A percentile compares a stretch with the other conserved stretches of the same genome.
These are phyloP conservation scores for Russula sp. DNA, from an alignment of 768 basidiomycete genomes.

Conservation along the genomic window DNA sequence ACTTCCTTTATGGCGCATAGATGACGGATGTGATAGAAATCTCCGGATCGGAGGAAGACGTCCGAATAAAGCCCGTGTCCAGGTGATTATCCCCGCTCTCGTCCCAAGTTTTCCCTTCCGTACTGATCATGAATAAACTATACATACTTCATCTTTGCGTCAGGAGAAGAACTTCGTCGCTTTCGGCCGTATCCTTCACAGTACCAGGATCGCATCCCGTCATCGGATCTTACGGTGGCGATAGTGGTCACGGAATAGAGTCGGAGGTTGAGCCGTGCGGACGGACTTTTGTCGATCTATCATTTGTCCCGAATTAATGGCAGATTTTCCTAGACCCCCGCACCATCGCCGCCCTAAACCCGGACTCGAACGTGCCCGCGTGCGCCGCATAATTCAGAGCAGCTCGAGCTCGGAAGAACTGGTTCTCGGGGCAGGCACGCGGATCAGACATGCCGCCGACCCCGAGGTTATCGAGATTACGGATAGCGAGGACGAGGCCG, in stretches of 20 bases:
- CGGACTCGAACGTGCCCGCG: constrained; percentile 5
- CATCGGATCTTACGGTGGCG: neutral
- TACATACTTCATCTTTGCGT: neutral
- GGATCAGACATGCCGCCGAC: neutral
- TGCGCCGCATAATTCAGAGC: constrained; percentile 14
- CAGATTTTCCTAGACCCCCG: neutral
- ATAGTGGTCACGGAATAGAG: neutral
- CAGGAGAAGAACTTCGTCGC: constrained; percentile 11
- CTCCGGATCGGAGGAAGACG: constrained; percentile 9
- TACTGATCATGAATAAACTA: neutral
- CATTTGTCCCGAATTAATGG: neutral
- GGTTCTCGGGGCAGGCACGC: neutral
- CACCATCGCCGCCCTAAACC: neutral
- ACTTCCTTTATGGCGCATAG: neutral
- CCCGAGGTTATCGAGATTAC: constrained; percentile 11
- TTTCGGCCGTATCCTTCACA: neutral
- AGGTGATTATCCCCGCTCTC: neutral
- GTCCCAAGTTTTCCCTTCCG: too few relatives aligned
- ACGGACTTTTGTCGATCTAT: neutral
- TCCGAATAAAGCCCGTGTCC: neutral
- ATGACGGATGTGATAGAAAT: constrained; percentile 15
- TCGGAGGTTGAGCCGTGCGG: constrained; percentile 14
- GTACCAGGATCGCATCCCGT: neutral
- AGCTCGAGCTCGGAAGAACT: constrained; percentile 10
- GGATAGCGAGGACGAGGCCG: constrained; percentile 12